These are phyloP conservation scores for Rusavskia elegans DNA, from an alignment of 495 filamentous ascomycete species.

Conservation along the genomic window DNA sequence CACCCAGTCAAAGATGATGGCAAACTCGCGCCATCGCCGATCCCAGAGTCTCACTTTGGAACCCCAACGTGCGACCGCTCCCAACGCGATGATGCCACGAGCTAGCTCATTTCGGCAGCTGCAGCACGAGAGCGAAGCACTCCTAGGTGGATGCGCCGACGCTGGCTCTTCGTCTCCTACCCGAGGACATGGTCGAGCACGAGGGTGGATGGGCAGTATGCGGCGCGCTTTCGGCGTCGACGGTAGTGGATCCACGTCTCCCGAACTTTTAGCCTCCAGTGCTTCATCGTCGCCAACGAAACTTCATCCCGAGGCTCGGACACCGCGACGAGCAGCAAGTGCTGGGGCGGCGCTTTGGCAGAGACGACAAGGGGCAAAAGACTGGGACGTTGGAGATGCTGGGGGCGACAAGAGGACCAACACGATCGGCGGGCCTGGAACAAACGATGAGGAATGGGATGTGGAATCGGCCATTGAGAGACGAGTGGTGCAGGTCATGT, in stretches of 20 bases:
- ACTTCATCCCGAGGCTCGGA: not conserved
- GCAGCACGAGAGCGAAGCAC: slow-evolving; percentile 47
- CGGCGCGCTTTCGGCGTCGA: slow-evolving; percentile 33
- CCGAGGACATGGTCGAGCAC: slow-evolving; percentile 21
- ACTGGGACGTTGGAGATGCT: slow-evolving; percentile 33
- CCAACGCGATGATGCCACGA: slow-evolving; percentile 56
- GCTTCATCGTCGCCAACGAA: slow-evolving; percentile 12
- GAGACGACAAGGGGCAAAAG: slow-evolving; percentile 39
- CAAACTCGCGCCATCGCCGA: not conserved
- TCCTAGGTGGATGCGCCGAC: slow-evolving; percentile 32
- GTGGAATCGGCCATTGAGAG: slow-evolving; percentile 68
- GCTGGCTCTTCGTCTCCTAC: slow-evolving; percentile 19
- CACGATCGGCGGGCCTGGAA: slow-evolving; percentile 10
- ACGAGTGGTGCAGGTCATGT: slow-evolving; percentile 80
- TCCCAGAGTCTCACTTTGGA: slow-evolving; percentile 9
- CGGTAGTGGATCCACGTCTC: slow-evolving; percentile 20
- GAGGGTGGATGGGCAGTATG: slow-evolving; percentile 39
- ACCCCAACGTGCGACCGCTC: slow-evolving; percentile 24
- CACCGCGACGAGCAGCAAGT: slow-evolving; percentile 38
- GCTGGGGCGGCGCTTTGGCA: slow-evolving; percentile 44
- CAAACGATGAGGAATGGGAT: slow-evolving; percentile 69
- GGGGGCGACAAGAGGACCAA: slow-evolving; percentile 3
- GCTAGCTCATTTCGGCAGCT: slow-evolving; percentile 42
- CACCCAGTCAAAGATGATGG: not conserved
- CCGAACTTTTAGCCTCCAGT: slow-evolving; percentile 4